Evolutionary conservation across 352 stramenopile species (phyloP).

Genomic region (Globisporangium acanthophoron): DNA sequence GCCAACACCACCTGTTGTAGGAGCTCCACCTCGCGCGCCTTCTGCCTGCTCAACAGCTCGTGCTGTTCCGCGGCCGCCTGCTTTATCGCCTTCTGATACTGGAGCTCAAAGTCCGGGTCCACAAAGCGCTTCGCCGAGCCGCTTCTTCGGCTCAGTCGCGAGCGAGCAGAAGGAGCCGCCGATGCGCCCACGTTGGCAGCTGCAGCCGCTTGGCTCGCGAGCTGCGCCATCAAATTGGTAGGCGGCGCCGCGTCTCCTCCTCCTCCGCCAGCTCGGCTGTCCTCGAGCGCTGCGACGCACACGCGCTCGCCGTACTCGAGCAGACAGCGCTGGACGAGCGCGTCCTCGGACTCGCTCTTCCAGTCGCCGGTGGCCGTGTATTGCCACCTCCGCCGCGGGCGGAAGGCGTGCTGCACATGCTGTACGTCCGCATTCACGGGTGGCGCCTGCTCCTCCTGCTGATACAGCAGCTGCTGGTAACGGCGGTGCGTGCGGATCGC

Average conservation of each 20-base stretch:
- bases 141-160: neutral
- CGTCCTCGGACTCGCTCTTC: constrained; percentile 49
- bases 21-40: constrained; percentile 40
- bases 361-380: constrained; percentile 18
- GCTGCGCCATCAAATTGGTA: constrained; percentile 28
- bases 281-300: neutral
- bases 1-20: constrained; percentile 44
- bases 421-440: constrained; percentile 39
- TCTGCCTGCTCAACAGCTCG: constrained; percentile 27
- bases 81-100: constrained; percentile 52
- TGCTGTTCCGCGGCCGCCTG: constrained; percentile 51
- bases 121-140: constrained; percentile 4
- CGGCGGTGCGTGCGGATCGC: constrained; percentile 23
- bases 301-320: constrained; percentile 77
- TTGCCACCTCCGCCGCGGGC: constrained; percentile 37
- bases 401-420: constrained; percentile 33
- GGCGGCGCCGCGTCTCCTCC: neutral
- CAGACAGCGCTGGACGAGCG: constrained; percentile 70
- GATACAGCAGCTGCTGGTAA: constrained; percentile 24
- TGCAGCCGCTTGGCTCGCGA: constrained; percentile 40
- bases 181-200: constrained; percentile 20
- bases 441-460: neutral
- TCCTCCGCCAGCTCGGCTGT: neutral
- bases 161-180: neutral
- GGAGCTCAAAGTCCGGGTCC: constrained; percentile 45